These are phyloP conservation scores for Jacaranda mimosifolia DNA, from an alignment of 257 asterid species.

Conservation along the genomic window DNA sequence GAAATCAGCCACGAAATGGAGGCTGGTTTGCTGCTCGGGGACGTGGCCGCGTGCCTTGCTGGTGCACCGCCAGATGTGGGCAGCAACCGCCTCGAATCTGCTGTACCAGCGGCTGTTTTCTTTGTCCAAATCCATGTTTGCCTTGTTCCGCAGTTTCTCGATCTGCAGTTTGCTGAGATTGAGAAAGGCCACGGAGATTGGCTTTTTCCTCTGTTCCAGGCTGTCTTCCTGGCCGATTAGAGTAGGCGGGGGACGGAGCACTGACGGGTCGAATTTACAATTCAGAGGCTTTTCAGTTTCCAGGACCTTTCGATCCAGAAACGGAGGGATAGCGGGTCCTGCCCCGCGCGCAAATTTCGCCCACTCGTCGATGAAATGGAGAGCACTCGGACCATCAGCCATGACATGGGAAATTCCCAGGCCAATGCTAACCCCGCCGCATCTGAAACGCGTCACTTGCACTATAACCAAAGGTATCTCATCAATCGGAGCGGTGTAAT, in stretches of 20 bases:
- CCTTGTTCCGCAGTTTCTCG: conserved; percentile 55
- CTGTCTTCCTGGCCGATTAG: conserved; percentile 47
- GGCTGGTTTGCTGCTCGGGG: conserved; percentile 61
- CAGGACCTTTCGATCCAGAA: conserved; percentile 43
- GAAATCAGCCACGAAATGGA: conserved; percentile 69
- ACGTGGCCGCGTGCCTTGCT: conserved; percentile 69
- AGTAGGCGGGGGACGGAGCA: conserved; percentile 57
- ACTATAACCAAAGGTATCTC: conserved; percentile 54
- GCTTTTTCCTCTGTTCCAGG: conserved; percentile 54
- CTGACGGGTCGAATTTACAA: conserved; percentile 48
- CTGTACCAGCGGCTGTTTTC: conserved; percentile 47
- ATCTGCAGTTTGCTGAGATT: conserved; percentile 46
- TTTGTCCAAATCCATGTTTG: conserved; percentile 40
- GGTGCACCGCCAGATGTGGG: conserved; percentile 83
- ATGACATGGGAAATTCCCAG: conserved; percentile 57
- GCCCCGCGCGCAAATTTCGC: conserved; percentile 47
- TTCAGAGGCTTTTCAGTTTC: conserved; percentile 30
- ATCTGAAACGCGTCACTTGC: conserved; percentile 58
- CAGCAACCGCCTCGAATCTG: conserved; percentile 74
- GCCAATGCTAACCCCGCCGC: conserved; percentile 63
- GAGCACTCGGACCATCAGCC: conserved; percentile 66
- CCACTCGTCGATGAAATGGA: conserved; percentile 58
- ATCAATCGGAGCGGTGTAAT: conserved; percentile 56
- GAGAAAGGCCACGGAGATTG: conserved; percentile 46
- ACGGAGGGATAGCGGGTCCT: conserved; percentile 38